Conservation (phyloP, 1,284 basidiomycete species). For the Exsudoporus floridanus region DNA sequence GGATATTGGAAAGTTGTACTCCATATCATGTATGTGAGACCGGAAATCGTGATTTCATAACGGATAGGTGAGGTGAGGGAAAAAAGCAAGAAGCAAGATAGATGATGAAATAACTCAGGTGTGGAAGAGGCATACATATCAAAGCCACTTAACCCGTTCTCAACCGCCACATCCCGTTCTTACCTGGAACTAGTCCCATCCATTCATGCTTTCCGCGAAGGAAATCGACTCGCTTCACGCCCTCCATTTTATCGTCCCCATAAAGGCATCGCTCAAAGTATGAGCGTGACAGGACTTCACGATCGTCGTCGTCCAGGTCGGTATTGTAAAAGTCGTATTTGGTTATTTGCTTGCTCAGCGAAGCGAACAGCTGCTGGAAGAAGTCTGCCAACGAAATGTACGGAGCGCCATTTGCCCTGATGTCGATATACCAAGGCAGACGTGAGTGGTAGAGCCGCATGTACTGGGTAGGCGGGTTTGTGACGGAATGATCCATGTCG, state of each 20-base stretch:
- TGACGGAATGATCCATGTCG: constrained; percentile 47
- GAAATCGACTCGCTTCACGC: constrained; percentile 33
- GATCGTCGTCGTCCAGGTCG: constrained; percentile 39
- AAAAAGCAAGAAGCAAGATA: background rate
- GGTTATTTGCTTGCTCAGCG: constrained; percentile 32
- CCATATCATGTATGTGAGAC: constrained; percentile 4
- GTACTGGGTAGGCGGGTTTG: constrained; percentile 43
- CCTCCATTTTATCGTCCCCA: constrained; percentile 21
- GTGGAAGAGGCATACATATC: background rate
- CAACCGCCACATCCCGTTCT: constrained; percentile 37
- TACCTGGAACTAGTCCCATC: constrained; percentile 28
- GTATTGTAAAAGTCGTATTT: constrained; percentile 40
- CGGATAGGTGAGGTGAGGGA: background rate
- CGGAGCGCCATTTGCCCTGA: constrained; percentile 40
- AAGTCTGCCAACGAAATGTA: constrained; percentile 58
- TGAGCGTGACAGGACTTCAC: constrained; percentile 32
- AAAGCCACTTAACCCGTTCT: constrained; percentile 15
- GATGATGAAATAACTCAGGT: background rate
- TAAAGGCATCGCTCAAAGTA: constrained; percentile 39
- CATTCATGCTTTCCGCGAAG: constrained; percentile 32
- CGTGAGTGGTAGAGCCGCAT: constrained; percentile 52
- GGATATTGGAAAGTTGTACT: background rate
- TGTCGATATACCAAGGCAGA: constrained; percentile 60
- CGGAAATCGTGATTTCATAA: background rate
- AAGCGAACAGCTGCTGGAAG: constrained; percentile 40